Evolutionary conservation across 352 stramenopile genomes (phyloP), one percentile per base, ranked within the genome.

Genomic region (Globisporangium polare): DNA sequence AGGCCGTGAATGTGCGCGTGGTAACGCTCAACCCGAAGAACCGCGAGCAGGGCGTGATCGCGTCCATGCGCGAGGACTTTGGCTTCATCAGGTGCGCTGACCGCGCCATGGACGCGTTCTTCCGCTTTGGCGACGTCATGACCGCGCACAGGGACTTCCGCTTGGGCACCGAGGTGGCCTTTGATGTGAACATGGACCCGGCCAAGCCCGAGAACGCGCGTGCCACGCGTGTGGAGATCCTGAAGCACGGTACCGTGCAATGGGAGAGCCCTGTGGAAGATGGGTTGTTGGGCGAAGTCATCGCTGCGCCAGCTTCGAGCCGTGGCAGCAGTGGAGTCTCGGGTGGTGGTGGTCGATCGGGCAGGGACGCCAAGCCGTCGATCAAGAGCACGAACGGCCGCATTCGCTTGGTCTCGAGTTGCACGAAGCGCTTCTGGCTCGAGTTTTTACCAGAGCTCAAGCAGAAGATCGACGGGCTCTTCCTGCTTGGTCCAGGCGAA

Each of bases 1-100:
- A 87, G 57, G 82, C 82, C 0, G 63, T 81, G 42, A 89, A 89
- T 61, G 74, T 94, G 3, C 80, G 79, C 13, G 65, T 89, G 8
- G 54, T 89, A 9, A 59, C 77, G 26, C 63, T 94, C 22, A 88
- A 89, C 58, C 67, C 77, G 15, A 80, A 87, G 67, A 74, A 87
- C 58, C 82, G 84, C 20, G 83, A 90, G 65, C 79, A 70, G 12
- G 84, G 84, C 37, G 71, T 81, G 24, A 88, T 94, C 62, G 75
- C 73, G 29, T 78, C 79, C 5, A 55, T 92, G 63, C 89, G 89
- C 46, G 82, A 92, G 17, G 84, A 94, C 3, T 94, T 90, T 63
- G 84, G 84, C 0, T 94, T 94, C 60, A 90, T 94, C 62, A 89
- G 90, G 65, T 92, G 80, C 43, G 77, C 78, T 0, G 82, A 94